phyloP scores from a whole-genome alignment of 2,329 filamentous ascomycete genomes.

The Penicillium freii region DNA sequence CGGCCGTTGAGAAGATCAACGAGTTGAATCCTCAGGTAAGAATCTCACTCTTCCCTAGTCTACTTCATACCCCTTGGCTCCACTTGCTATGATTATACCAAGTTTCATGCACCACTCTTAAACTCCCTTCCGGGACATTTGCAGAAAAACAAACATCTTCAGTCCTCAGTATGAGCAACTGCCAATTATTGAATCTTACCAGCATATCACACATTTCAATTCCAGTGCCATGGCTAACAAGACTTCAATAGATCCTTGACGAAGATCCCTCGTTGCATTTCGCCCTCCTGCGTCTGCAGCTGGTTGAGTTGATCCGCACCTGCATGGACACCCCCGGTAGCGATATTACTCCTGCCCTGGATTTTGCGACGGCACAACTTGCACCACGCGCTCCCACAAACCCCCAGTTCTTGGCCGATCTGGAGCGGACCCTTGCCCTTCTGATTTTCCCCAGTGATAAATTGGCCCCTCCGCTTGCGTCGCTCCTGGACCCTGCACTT shows the following conservation, averaged over 20 bases:
- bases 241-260: slow-evolving; percentile 71
- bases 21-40: slow-evolving; percentile 88
- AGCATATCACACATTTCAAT: slow-evolving; percentile 12
- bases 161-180: slow-evolving; percentile 80
- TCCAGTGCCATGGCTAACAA: slow-evolving; percentile 25
- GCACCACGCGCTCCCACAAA: slow-evolving; percentile 83
- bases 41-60: slow-evolving; percentile 15
- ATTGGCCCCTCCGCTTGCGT: slow-evolving; percentile 71
- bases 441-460: slow-evolving; percentile 83
- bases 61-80: slow-evolving; percentile 6
- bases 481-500: slow-evolving; percentile 74
- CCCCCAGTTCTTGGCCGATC: slow-evolving; percentile 74
- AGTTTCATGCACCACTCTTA: slow-evolving; percentile 99
- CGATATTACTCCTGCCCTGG: slow-evolving; percentile 76
- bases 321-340: slow-evolving; percentile 65
- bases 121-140: slow-evolving; percentile 68
- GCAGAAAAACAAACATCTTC: slow-evolving; percentile 81
- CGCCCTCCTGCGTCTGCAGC: slow-evolving; percentile 79
- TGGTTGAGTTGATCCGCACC: slow-evolving; percentile 85
- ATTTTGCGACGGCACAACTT: slow-evolving; percentile 83
- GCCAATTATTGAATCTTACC: slow-evolving; percentile 18
- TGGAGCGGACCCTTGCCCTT: slow-evolving; percentile 90
- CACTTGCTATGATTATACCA: slow-evolving; percentile 84
- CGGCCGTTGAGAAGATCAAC: slow-evolving; percentile 83
- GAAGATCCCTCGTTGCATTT: slow-evolving; percentile 81